Base-by-base conservation (phyloP, 2,329 filamentous ascomycete genomes). In the Calonectria pseudoreteaudii region DNA sequence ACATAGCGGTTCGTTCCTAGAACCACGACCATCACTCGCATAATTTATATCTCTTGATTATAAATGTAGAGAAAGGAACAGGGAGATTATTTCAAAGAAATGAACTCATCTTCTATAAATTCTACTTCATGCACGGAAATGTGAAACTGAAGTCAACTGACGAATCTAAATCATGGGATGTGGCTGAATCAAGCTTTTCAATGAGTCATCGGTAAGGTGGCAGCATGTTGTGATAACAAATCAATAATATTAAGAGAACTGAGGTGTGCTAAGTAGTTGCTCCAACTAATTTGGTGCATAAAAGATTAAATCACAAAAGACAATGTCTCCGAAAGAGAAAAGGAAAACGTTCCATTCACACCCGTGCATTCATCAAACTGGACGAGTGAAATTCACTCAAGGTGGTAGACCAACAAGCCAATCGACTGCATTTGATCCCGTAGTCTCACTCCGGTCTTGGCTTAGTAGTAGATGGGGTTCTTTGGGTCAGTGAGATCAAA, bases 401-500 rank as follows among this genome's bases (percentile, higher is more conserved):
- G 10, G 16, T 10, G 26, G 31, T 3, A 60, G n/a, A 26, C 56
- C 56, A 60, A 23, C 31, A 7, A 38, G n/a, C 16, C 31, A 38
- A 34, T 36, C 53, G 11, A 36, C 31, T n/a, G 11, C 11, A 18
- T 47, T 8, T 13, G 36, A 9, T 44, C 14, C 23, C 50, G 26
- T 8, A 10, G 30, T 68, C 10, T 26, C 20, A 11, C 3, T 20
- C 28, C 50, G 23, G 26, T 36, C 28, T 23, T 73, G 26, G 14
- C 28, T 68, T 81, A 88, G 81, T 89, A 90, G 75, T 88, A 89
- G 65, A 83, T 81, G 14, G 89, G 89, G 70, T 90, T 85, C 71
- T 86, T 78, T 0, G 88, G 89, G 72, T 91, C 89, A 20, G 88
- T 88, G 20, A 91, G 80, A 77, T 91, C 90, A 78, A 90, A 91